Base-by-base conservation (phyloP, 129 eudicot species). In the Deinandra increscens region DNA sequence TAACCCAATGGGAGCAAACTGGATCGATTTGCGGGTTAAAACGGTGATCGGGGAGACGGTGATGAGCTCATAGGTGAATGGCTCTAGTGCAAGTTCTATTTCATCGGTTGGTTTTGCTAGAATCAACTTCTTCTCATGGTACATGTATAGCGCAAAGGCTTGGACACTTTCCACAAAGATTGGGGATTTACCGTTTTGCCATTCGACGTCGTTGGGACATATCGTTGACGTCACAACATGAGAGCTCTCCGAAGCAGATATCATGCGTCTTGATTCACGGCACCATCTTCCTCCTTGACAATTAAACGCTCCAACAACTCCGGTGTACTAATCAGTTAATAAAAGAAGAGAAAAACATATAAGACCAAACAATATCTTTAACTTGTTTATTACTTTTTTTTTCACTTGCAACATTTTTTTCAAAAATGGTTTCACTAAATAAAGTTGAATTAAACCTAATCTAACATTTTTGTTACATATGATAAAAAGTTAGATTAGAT, bases 251-350 rank as follows among this genome's bases (percentile, higher is more conserved):
- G 94, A 80, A 31, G 83, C 81, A 43, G 85, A 68, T 60, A 75
- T 58, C 84, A 86, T 88, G 23, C 84, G 76, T 60, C 98, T 84
- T 55, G 78, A 58, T 70, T 91, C 87, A 0, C 84, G 81, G 61
- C 72, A 67, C 98, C 98, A 91, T 69, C 98, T 96, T 59, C 96
- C 98, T 20, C 98, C 98, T 81, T 91, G 98, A 62, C 98, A 88
- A 45, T 91, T 91, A 60, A 91, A 91, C 0, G 89, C 91, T 44
- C 98, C 98, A 33, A 88, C 29, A 58, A 91, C 96, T 60, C 96
- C 96, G 0, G 91, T 86, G 67, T 62, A 88, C 98, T 91, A 66
- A 46, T 34, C 73, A 58, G n/a, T 22, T 43, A 4, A 58, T 19
- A 14, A 6, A 9, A 14, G 7, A 66, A 22, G 22, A 55, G 14